A percentile compares a stretch with the other conserved stretches of the same genome.
These are phyloP conservation scores for Aschersonia sp. DNA, from an alignment of 2,329 filamentous ascomycete species.

Conservation along the genomic window DNA sequence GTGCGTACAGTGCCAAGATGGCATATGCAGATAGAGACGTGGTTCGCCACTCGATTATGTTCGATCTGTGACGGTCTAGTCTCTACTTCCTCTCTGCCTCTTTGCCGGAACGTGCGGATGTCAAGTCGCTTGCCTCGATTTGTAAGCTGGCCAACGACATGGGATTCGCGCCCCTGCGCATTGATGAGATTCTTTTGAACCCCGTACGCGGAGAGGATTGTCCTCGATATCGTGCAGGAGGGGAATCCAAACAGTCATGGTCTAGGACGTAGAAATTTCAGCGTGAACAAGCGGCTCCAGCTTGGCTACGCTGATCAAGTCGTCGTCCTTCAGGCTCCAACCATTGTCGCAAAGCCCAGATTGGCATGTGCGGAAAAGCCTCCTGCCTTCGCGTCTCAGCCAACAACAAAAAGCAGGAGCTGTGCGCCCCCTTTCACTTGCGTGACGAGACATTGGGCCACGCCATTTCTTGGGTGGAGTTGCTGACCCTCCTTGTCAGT, in stretches of 20 bases:
- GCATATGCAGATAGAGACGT: no score
- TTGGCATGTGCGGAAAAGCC: neutral
- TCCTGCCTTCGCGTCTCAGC: neutral
- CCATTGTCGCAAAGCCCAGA: neutral
- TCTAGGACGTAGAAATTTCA: no score
- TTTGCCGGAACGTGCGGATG: neutral
- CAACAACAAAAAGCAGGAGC: neutral
- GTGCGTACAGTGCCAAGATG: no score
- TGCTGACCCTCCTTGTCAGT: neutral
- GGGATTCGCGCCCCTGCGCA: neutral
- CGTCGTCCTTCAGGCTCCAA: no score
- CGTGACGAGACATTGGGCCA: neutral
- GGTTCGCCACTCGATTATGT: neutral
- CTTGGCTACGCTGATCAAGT: no score
- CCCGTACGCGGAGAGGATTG: neutral
- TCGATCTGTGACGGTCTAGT: neutral
- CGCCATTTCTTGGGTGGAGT: neutral
- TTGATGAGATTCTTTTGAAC: neutral
- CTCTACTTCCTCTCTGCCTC: neutral
- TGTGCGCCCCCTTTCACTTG: neutral
- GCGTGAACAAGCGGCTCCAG: no score
- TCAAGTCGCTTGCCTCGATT: neutral
- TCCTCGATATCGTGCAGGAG: no score
- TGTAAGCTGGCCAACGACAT: neutral
- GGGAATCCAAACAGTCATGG: no score